Evolutionary conservation across 73 alveolate genomes (phyloP), one percentile per base, ranked within the genome.

Genomic region (Blepharisma stoltei): DNA sequence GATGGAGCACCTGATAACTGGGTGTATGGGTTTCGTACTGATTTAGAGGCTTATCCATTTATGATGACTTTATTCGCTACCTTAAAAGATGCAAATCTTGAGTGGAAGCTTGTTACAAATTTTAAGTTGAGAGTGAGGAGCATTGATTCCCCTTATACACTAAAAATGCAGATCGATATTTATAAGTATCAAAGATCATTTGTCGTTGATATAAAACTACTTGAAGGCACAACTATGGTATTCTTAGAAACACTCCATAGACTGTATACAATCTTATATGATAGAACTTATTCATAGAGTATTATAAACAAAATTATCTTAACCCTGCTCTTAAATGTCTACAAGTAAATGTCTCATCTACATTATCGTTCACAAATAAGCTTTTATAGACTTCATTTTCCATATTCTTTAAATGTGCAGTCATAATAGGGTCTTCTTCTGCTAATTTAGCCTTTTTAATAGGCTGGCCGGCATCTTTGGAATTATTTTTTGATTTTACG

Each of bases 271-370:
- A 14, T 14, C 23, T 25, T 60, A 20, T 60, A 60, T 25, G 18
- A 25, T 8, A 60, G 23, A 14, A 60, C 23, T 14, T 38, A 60
- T 60, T 60, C 23, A 8, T 60, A 25, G 5, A 32, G 41, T 32
- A 32, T 32, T 32, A 32, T 32, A 32, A 32, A 32, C 41, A 32
- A 32, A 32, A 0, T 60, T 60, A 60, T 20, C 73, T n/a, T 18
- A 60, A 25, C 11, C 73, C 73, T 18, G 73, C 73, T 25, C 73
- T 60, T 38, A 60, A 25, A 60, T 60, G 37, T 25, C 73, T 60
- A 60, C 73, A 60, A 60, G 46, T 14, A 60, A 60, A 60, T 14
- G 73, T 60, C 23, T 60, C 73, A 9, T 14, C 14, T 8, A 9
- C 2, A 14, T 60, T 38, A 2, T n/a, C 46, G 2, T n/a, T 60